These are phyloP conservation scores for Plicaturopsis crispa DNA, from an alignment of 768 basidiomycete genomes.

Conservation along the genomic window DNA sequence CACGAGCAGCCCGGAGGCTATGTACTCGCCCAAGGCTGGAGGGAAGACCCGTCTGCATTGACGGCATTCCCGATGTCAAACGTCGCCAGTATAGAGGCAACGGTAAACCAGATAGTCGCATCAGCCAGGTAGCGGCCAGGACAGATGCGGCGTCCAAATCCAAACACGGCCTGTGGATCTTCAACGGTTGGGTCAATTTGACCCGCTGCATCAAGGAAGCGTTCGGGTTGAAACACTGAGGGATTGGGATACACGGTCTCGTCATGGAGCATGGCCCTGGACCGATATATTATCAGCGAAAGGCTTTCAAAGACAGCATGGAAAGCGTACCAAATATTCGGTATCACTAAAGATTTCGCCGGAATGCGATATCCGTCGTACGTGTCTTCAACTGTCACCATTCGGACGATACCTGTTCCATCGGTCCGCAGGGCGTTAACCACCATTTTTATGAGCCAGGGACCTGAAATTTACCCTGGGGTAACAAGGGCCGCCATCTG, in stretches of 20 bases:
- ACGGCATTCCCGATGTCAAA: slow-evolving; percentile 19
- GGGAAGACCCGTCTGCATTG: slow-evolving; percentile 21
- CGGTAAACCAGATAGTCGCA: slow-evolving; percentile 11
- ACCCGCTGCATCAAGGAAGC: slow-evolving; percentile 35
- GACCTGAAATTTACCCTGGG: slow-evolving; percentile 7
- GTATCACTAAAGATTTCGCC: slow-evolving; percentile 18
- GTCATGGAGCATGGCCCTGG: slow-evolving; percentile 43
- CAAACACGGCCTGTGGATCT: slow-evolving; percentile 16
- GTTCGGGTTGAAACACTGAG: slow-evolving; percentile 45
- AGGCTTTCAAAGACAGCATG: too few species aligned
- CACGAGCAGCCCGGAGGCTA: too few species aligned
- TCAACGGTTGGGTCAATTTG: slow-evolving; percentile 26
- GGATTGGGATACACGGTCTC: slow-evolving; percentile 43
- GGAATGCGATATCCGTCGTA: slow-evolving; percentile 30
- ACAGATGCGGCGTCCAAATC: slow-evolving; percentile 27
- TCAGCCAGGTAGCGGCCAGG: slow-evolving; percentile 27
- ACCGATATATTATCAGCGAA: neutral
- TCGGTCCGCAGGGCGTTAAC: too few species aligned
- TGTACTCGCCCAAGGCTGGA: slow-evolving; percentile 18
- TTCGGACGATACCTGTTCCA: slow-evolving; percentile 23
- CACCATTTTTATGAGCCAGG: too few species aligned
- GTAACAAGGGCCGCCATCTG: slow-evolving; percentile 9
- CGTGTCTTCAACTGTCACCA: slow-evolving; percentile 20
- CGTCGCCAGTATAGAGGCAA: slow-evolving; percentile 10
- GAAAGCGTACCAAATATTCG: slow-evolving; percentile 21